These are phyloP conservation scores for Mycogone perniciosa DNA, from an alignment of 2,329 filamentous ascomycete species.

Conservation along the genomic window DNA sequence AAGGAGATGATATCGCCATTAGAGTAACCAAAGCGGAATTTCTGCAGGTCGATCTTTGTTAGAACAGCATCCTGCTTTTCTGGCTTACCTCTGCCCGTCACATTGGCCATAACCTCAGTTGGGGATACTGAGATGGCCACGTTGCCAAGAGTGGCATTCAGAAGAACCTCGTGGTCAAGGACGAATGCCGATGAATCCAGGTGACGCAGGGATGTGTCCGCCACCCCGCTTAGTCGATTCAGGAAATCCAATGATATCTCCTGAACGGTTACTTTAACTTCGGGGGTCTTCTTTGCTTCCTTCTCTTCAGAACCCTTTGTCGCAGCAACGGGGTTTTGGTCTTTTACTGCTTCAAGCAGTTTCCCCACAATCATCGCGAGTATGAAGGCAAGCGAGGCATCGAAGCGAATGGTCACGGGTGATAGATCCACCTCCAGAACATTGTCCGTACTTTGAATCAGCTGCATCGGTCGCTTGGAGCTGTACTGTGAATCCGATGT, in stretches of 20 bases:
- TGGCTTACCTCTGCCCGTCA: slow-evolving; percentile 12
- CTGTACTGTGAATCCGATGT: slow-evolving; percentile 5
- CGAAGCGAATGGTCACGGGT: slow-evolving; percentile 47
- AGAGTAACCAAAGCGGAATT: slow-evolving; percentile 57
- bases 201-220: slow-evolving; percentile 43
- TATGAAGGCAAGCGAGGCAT: slow-evolving; percentile 50
- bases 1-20: slow-evolving; percentile 59
- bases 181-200: slow-evolving; percentile 35
- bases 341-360: slow-evolving; percentile 40
- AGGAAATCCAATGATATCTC: slow-evolving; percentile 50
- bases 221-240: slow-evolving; percentile 46
- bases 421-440: slow-evolving; percentile 45
- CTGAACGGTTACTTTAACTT: slow-evolving; percentile 40
- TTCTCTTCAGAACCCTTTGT: slow-evolving; percentile 12
- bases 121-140: slow-evolving; percentile 28
- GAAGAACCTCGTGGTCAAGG: slow-evolving; percentile 44
- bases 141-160: slow-evolving; percentile 44
- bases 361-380: slow-evolving; percentile 45
- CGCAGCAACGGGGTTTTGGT: slow-evolving; percentile 13
- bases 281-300: slow-evolving; percentile 21
- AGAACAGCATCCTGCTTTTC: slow-evolving; percentile 23
- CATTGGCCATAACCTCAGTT: slow-evolving; percentile 13
- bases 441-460: slow-evolving; percentile 15
- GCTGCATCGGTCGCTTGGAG: background rate
- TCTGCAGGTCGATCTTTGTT: slow-evolving; percentile 43